A percentile compares a stretch with the other conserved stretches of the same genome.
Conservation (phyloP, 371 early-diverging fungal species). For the Haplosporangium sp. region DNA sequence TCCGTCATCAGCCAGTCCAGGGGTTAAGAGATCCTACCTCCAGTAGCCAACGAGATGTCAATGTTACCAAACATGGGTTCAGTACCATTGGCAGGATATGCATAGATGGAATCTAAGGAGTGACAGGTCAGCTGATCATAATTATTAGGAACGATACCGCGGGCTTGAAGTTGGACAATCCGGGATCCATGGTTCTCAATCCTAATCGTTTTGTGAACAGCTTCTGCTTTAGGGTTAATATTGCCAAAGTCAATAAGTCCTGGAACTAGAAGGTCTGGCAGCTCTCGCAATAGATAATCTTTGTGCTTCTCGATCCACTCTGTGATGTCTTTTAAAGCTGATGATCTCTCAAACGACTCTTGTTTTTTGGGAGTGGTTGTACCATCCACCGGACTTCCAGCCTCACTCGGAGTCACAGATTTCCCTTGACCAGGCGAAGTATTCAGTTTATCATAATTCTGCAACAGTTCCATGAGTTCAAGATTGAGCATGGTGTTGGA, state of each 20-base stretch:
- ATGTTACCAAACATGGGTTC: conserved; percentile 54
- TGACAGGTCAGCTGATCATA: conserved; percentile 36
- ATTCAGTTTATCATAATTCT: conserved; percentile 44
- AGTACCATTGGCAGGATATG: conserved; percentile 45
- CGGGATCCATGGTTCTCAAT: conserved; percentile 48
- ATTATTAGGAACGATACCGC: conserved; percentile 40
- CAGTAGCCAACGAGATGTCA: conserved; percentile 32
- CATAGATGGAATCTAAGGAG: conserved; percentile 24
- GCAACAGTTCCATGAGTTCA: conserved; percentile 45
- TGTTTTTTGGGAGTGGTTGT: conserved; percentile 34
- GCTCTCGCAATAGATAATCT: conserved; percentile 45
- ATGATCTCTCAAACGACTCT: conserved; percentile 47
- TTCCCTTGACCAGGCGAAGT: conserved; percentile 49
- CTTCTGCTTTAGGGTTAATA: conserved; percentile 37
- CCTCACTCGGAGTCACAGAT: conserved; percentile 34
- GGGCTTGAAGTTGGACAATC: conserved; percentile 36
- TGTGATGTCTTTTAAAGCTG: conserved; percentile 42
- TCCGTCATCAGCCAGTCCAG: too few relatives aligned
- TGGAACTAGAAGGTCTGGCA: conserved; percentile 37
- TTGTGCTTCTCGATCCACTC: conserved; percentile 49
- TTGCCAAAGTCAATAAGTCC: conserved; percentile 44
- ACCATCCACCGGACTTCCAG: conserved; percentile 44
- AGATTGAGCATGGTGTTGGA: conserved; percentile 32
- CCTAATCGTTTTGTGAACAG: conserved; percentile 27
- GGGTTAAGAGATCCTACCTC: conserved; percentile 15